A percentile compares a stretch with the other conserved stretches of the same genome.
Conservation (phyloP, 495 filamentous ascomycete species). For the Penicillium goetzii region DNA sequence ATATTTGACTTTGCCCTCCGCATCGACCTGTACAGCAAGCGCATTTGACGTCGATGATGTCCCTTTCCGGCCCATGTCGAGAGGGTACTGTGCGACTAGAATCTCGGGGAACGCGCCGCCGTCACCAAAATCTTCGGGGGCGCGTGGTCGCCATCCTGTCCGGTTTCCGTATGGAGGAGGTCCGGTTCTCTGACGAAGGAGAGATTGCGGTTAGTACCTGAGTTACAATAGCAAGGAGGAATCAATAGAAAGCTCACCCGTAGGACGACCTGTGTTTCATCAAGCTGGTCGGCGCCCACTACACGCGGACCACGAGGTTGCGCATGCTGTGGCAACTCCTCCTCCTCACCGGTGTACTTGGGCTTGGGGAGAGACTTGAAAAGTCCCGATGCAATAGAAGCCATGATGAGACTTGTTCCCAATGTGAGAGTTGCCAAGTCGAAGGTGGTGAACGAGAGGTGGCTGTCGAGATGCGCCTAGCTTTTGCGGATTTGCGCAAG, state of each 20-base stretch:
- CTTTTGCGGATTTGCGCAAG: slow-evolving; percentile 31
- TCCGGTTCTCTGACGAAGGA: slow-evolving; percentile 64
- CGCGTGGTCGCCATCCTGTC: slow-evolving; percentile 83
- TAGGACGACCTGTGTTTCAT: slow-evolving; percentile 85
- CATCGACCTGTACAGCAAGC: slow-evolving; percentile 87
- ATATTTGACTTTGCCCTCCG: slow-evolving; percentile 91
- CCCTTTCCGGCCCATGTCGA: slow-evolving; percentile 86
- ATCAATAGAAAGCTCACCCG: slow-evolving; percentile 57
- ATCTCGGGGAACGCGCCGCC: slow-evolving; percentile 97
- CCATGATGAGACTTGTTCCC: slow-evolving; percentile 52
- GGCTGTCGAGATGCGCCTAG: slow-evolving; percentile 23
- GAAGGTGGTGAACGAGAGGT: slow-evolving; percentile 21
- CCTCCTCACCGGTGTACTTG: slow-evolving; percentile 83
- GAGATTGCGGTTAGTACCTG: not conserved
- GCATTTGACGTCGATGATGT: slow-evolving; percentile 76
- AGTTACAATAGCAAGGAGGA: not conserved
- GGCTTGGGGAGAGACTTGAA: slow-evolving; percentile 86
- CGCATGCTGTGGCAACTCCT: slow-evolving; percentile 72
- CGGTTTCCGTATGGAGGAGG: slow-evolving; percentile 87
- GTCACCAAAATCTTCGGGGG: slow-evolving; percentile 89
- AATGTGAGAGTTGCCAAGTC: slow-evolving; percentile 24
- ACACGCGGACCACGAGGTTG: slow-evolving; percentile 79
- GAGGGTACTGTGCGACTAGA: slow-evolving; percentile 90
- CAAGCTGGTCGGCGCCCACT: slow-evolving; percentile 73
- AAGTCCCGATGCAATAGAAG: slow-evolving; percentile 74